phyloP scores from a whole-genome alignment of 2,329 filamentous ascomycete genomes.

The Monilinia fructicola region DNA sequence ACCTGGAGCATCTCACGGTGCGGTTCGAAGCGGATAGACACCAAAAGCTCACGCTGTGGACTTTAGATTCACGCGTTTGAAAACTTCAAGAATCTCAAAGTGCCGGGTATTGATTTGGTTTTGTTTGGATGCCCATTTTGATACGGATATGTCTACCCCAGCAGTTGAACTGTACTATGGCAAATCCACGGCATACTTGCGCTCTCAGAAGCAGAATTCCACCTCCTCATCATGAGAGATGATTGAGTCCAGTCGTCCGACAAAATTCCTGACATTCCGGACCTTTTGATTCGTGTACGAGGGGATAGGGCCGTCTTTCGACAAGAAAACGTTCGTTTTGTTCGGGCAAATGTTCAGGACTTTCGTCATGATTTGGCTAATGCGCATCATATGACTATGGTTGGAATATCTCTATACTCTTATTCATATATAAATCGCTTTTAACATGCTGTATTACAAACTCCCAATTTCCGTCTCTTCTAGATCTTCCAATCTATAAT shows the following conservation, averaged over 20 bases:
- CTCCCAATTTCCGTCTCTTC: background rate
- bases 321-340: no score
- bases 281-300: no score
- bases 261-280: no score
- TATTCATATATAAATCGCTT: background rate
- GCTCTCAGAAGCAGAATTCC: no score
- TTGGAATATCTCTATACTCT: background rate
- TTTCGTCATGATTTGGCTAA: no score
- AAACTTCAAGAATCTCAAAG: background rate
- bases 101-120: background rate
- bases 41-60: background rate
- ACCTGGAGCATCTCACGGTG: background rate
- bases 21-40: background rate
- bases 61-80: background rate
- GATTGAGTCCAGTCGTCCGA: no score
- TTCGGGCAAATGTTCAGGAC: no score
- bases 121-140: background rate
- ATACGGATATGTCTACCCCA: background rate
- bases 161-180: background rate
- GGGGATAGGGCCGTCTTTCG: no score
- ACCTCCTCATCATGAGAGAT: no score
- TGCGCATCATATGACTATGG: no score
- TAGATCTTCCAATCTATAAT: no score
- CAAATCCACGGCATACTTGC: background rate
- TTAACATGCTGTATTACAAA: background rate